Conservation (phyloP, 192 early-diverging fungal species). For the Coemansia aciculifera region DNA sequence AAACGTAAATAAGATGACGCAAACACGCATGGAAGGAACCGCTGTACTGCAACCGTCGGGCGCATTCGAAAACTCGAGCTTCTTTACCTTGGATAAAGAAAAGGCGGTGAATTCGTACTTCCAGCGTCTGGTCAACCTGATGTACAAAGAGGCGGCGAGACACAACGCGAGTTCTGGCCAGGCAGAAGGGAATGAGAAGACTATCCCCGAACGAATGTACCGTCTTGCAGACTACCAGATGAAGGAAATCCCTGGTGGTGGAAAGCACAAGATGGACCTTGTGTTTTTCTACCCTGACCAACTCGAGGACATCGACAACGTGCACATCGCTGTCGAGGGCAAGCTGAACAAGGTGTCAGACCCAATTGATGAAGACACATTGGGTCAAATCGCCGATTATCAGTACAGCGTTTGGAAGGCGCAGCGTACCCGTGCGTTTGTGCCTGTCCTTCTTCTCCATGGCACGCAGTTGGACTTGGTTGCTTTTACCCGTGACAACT, state of each 20-base stretch:
- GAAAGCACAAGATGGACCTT: not conserved
- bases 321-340: not conserved
- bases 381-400: not conserved
- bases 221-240: not conserved
- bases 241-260: not conserved
- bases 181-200: not conserved
- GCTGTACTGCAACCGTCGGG: not conserved
- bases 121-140: not conserved
- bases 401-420: slow-evolving; percentile 7
- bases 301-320: no score
- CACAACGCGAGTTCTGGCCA: not conserved
- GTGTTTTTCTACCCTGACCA: no score
- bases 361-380: not conserved
- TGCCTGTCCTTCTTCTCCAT: not conserved
- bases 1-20: not conserved
- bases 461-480: not conserved
- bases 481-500: slow-evolving; percentile 4
- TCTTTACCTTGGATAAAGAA: not conserved
- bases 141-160: not conserved
- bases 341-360: not conserved
- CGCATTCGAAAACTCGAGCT: not conserved
- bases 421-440: slow-evolving; percentile 14
- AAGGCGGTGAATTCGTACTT: not conserved
- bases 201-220: not conserved
- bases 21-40: not conserved